Conservation (phyloP, 495 filamentous ascomycete species). For the Bacidia rubella region DNA sequence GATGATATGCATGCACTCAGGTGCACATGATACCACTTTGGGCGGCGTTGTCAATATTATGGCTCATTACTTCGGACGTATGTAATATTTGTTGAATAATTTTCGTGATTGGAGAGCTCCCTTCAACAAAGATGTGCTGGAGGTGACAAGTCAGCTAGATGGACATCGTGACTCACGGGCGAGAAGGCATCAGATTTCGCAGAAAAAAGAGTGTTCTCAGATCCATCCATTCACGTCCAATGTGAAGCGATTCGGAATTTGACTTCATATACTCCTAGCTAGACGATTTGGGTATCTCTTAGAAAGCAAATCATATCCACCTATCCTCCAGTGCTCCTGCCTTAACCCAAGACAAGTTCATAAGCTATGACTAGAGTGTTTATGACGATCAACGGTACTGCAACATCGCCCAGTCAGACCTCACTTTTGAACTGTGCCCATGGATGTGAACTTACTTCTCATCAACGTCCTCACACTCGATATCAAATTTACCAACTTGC, state of each 20-base stretch:
- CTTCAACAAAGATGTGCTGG: no score
- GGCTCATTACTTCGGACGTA: not conserved
- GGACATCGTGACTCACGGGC: no score
- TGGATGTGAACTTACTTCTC: slow-evolving; percentile 56
- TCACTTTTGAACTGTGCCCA: no score
- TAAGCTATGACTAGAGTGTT: slow-evolving; percentile 86
- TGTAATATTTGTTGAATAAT: slow-evolving; percentile 1
- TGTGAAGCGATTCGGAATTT: no score
- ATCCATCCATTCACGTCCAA: no score
- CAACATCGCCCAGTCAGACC: not conserved
- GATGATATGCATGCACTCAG: not conserved
- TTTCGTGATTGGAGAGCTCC: no score
- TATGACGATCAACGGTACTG: slow-evolving; percentile 87
- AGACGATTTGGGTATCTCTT: slow-evolving; percentile 6
- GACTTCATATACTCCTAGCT: not conserved
- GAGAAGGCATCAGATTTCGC: no score
- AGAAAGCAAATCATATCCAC: not conserved
- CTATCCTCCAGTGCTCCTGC: not conserved
- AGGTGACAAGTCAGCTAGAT: no score
- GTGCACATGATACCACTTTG: slow-evolving; percentile 11
- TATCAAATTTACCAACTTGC: slow-evolving; percentile 76
- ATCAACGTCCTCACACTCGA: slow-evolving; percentile 83
- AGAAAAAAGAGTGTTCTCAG: no score
- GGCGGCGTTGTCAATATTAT: slow-evolving; percentile 4
- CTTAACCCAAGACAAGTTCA: slow-evolving; percentile 74